Conservation (phyloP, 2,329 filamentous ascomycete genomes). For the Cladophialophora yegresii region DNA sequence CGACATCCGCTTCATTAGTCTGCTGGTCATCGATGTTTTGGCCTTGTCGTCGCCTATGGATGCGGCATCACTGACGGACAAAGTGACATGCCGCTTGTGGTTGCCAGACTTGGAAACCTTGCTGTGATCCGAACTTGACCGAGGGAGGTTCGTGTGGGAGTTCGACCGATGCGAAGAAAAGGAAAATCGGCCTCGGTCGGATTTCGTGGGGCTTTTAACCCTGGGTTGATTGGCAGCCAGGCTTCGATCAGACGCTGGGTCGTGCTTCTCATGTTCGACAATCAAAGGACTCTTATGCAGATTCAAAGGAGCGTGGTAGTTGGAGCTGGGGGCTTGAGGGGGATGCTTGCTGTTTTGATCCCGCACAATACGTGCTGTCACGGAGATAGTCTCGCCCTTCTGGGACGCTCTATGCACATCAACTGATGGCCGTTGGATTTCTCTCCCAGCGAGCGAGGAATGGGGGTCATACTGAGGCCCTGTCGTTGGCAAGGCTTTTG, state of each 20-base stretch:
- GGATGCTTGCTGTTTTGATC: slow-evolving; percentile 44
- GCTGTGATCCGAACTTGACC: slow-evolving; percentile 44
- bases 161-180: slow-evolving; percentile 46
- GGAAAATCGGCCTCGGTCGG: slow-evolving; percentile 44
- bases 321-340: slow-evolving; percentile 30
- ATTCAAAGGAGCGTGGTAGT: slow-evolving; percentile 41
- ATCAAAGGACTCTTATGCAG: slow-evolving; percentile 60
- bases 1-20: slow-evolving; percentile 69
- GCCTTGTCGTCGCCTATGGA: slow-evolving; percentile 50
- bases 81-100: slow-evolving; percentile 43
- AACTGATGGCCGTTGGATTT: slow-evolving; percentile 12
- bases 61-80: slow-evolving; percentile 42
- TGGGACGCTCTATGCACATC: slow-evolving; percentile 23
- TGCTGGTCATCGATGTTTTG: slow-evolving; percentile 59
- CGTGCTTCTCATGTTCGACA: slow-evolving; percentile 65
- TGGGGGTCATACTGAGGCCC: slow-evolving; percentile 16
- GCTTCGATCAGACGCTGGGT: slow-evolving; percentile 35
- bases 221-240: slow-evolving; percentile 28
- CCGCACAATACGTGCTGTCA: slow-evolving; percentile 80
- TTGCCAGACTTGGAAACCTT: slow-evolving; percentile 45
- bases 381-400: slow-evolving; percentile 73
- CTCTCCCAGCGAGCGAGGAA: slow-evolving; percentile 3
- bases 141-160: slow-evolving; percentile 41
- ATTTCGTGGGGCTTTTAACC: slow-evolving; percentile 33
- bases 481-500: slow-evolving; percentile 23